phyloP scores from a whole-genome alignment of 306 rosid genomes.

The Pterocarpus santalinus region DNA sequence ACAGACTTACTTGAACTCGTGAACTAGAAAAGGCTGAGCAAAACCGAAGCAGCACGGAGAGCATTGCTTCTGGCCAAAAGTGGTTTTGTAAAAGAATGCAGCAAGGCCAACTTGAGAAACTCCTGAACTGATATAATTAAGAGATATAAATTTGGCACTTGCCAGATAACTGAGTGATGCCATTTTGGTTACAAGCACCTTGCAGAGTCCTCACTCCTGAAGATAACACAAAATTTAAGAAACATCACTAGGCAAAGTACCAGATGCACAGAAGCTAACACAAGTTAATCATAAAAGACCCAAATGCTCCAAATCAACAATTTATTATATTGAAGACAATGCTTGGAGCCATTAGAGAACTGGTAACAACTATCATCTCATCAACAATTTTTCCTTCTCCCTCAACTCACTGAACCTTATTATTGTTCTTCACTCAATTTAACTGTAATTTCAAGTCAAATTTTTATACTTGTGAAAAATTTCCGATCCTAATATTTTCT shows the following conservation, averaged over 20 bases:
- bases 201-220: slow-evolving; percentile 46
- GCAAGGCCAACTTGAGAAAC: slow-evolving; percentile 42
- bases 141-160: slow-evolving; percentile 47
- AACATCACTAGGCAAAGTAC: slow-evolving; percentile 18
- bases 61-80: slow-evolving; percentile 46
- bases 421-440: neutral
- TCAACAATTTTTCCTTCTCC: neutral
- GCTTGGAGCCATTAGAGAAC: neutral
- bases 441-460: neutral
- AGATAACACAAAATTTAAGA: slow-evolving; percentile 32
- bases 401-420: neutral
- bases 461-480: neutral
- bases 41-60: slow-evolving; percentile 47
- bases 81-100: slow-evolving; percentile 49
- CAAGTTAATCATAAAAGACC: neutral
- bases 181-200: slow-evolving; percentile 52
- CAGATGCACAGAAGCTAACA: neutral
- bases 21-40: slow-evolving; percentile 52
- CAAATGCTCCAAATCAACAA: slow-evolving; percentile 23
- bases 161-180: slow-evolving; percentile 44
- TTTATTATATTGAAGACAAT: slow-evolving; percentile 4
- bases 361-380: neutral
- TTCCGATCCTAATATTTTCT: neutral
- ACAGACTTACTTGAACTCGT: slow-evolving; percentile 68
- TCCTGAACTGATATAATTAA: slow-evolving; percentile 46